Evolutionary conservation across 164 flowering plant species (phyloP).

Genomic region (Dillenia suffruticosa): DNA sequence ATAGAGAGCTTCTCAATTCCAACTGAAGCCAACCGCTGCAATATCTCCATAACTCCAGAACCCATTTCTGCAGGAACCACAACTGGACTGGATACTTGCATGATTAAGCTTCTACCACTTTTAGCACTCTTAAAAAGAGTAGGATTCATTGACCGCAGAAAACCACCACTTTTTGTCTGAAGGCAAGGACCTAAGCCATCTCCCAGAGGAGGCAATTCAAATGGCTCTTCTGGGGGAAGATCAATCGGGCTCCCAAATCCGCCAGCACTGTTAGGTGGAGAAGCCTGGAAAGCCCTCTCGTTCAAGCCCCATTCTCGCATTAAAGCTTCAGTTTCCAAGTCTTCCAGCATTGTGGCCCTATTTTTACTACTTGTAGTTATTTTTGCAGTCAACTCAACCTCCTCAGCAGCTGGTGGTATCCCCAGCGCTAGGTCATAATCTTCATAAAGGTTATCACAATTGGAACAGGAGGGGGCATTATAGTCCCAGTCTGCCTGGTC

Average conservation of each 20-base stretch:
- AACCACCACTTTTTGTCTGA: slow-evolving; percentile 83
- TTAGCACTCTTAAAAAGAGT: slow-evolving; percentile 57
- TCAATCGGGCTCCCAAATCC: slow-evolving; percentile 78
- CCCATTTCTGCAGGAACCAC: slow-evolving; percentile 99
- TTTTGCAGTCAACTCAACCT: slow-evolving; percentile 29
- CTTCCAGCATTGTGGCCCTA: slow-evolving; percentile 68
- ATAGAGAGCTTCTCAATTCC: slow-evolving; percentile 90
- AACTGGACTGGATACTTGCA: slow-evolving; percentile 92
- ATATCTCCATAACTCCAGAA: slow-evolving; percentile 73
- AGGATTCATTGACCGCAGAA: slow-evolving; percentile 88
- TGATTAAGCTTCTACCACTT: slow-evolving; percentile 61
- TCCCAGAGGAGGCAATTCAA: slow-evolving; percentile 70
- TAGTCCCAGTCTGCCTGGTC: slow-evolving; percentile 24
- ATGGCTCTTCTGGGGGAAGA: slow-evolving; percentile 48
- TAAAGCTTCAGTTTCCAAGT: slow-evolving; percentile 73
- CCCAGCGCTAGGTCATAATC: slow-evolving; percentile 40
- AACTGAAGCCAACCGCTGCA: slow-evolving; percentile 75
- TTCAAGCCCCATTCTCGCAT: slow-evolving; percentile 95
- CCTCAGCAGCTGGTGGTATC: slow-evolving; percentile 35
- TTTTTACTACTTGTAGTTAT: slow-evolving; percentile 34
- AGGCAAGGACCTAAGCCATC: slow-evolving; percentile 83
- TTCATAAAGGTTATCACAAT: slow-evolving; percentile 24
- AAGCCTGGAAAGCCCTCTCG: slow-evolving; percentile 64
- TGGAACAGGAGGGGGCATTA: slow-evolving; percentile 21
- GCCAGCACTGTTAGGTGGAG: slow-evolving; percentile 47